Evolutionary conservation across 305 asterid species (phyloP), one percentile per base, ranked within the genome.

Genomic region (Fraxinus latifolia): DNA sequence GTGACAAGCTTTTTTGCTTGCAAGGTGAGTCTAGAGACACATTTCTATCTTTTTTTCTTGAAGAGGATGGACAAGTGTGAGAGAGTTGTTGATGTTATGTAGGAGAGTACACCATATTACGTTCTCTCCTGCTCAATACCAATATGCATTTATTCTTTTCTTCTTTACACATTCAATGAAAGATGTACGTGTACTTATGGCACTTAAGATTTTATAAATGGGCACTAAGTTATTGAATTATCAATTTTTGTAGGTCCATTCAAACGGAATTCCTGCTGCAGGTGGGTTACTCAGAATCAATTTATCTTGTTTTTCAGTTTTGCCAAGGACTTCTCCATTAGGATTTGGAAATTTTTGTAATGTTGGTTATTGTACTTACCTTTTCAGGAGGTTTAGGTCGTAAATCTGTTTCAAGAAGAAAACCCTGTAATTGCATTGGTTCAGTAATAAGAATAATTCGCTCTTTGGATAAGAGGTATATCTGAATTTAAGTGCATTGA

Each of bases 391-490:
- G 78, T 83, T 83, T 32, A 80, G 76, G 83, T 80, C 70, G 67
- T 53, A 80, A 88, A 75, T 82, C 91, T 86, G 83, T 86, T 80
- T 82, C 76, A 81, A 87, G 83, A 77, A 89, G 82, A 86, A 82
- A 82, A 84, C 83, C 88, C 31, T 84, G 27, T 78, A 92, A 89
- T 85, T 95, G 99, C 90, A 90, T 91, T 75, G 97, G 97, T 36
- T 85, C 91, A 77, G 83, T 94, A 23, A 85, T 95, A 77, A 89
- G 89, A 82, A 82, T 94, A 83, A 79, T 80, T 84, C 88, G 83
- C 79, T 80, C 86, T 79, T 86, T 88, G 37, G 91, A 93, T 80
- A 84, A 81, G 78, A 93, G 99, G 97, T 92, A 90, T 27, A 37
- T 9, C 21, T 19, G 37, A 37, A 29, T 29, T 29, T 29, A 29